Evolutionary conservation across 2,329 filamentous ascomycete species (phyloP).

Genomic region (Paraphoma chrysanthemicola): DNA sequence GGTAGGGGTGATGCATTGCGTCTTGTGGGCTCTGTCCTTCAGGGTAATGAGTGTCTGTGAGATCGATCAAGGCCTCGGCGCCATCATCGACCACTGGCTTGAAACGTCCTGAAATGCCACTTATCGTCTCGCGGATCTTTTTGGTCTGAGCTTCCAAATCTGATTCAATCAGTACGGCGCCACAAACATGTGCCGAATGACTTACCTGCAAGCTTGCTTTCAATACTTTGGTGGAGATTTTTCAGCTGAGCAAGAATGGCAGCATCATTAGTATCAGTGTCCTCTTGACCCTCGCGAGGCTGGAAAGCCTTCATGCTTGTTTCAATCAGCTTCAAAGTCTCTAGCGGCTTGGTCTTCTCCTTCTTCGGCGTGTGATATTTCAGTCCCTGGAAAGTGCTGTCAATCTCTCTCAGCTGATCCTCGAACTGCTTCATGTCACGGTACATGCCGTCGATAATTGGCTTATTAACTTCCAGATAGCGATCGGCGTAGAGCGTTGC

Average conservation of each 20-base stretch:
- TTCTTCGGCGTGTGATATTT: conserved; percentile 41
- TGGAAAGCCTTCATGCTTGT: conserved; percentile 46
- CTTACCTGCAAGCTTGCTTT: conserved; percentile 41
- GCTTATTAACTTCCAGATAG: conserved; percentile 62
- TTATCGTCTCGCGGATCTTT: conserved; percentile 50
- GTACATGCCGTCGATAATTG: conserved; percentile 57
- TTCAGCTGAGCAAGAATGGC: conserved; percentile 35
- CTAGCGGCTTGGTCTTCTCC: conserved; percentile 35
- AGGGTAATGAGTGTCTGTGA: conserved; percentile 21
- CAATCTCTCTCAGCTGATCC: conserved; percentile 38
- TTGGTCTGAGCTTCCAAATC: conserved; percentile 54
- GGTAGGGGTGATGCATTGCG: conserved; percentile 54
- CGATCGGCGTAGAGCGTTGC: conserved; percentile 64
- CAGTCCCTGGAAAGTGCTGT: conserved; percentile 44
- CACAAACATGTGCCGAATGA: not conserved
- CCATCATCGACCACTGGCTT: conserved; percentile 52
- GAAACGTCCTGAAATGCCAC: conserved; percentile 54
- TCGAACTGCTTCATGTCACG: conserved; percentile 44
- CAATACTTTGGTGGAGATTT: conserved; percentile 36
- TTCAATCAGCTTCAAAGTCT: conserved; percentile 49
- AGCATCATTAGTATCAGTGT: conserved; percentile 24
- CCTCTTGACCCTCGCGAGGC: conserved; percentile 15
- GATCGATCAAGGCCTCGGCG: conserved; percentile 31
- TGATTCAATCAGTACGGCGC: conserved; percentile 26
- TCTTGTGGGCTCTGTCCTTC: conserved; percentile 27